A percentile compares a stretch with the other conserved stretches of the same genome.
Conservation (phyloP, 2,329 filamentous ascomycete species). For the Alternaria brassicicola region DNA sequence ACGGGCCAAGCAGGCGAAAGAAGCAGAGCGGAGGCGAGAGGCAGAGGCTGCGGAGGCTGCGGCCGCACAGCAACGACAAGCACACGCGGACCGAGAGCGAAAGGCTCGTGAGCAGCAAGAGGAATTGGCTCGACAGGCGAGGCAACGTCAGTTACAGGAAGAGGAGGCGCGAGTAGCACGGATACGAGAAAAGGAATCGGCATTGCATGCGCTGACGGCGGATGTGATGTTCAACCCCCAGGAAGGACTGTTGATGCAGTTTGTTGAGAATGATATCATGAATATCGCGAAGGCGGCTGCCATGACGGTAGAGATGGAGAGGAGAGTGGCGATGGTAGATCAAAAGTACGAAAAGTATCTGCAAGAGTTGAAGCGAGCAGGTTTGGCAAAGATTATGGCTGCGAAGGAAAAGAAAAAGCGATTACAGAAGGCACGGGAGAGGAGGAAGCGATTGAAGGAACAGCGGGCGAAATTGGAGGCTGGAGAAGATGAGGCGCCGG, state of each 20-base stretch:
- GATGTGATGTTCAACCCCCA: constrained; percentile 47
- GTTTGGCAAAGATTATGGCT: constrained; percentile 29
- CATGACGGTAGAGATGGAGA: constrained; percentile 44
- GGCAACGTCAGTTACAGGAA: constrained; percentile 26
- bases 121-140: constrained; percentile 25
- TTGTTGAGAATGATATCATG: constrained; percentile 49
- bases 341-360: constrained; percentile 24
- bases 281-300: constrained; percentile 45
- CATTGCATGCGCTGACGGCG: constrained; percentile 44
- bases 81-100: constrained; percentile 22
- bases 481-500: constrained; percentile 10
- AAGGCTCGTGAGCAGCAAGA: constrained; percentile 28
- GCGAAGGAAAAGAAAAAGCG: constrained; percentile 34
- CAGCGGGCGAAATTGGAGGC: constrained; percentile 20
- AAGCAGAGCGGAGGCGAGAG: constrained; percentile 15
- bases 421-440: constrained; percentile 24
- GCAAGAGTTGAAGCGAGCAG: constrained; percentile 26
- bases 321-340: constrained; percentile 23
- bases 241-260: constrained; percentile 55
- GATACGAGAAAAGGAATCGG: constrained; percentile 22
- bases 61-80: constrained; percentile 20
- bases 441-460: constrained; percentile 34
- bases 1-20: constrained; percentile 15
- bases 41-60: constrained; percentile 24
- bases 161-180: constrained; percentile 26